Evolutionary conservation across 176 grass and related monocot genomes (phyloP).

Genomic region (Miscanthus lutarioriparius): DNA sequence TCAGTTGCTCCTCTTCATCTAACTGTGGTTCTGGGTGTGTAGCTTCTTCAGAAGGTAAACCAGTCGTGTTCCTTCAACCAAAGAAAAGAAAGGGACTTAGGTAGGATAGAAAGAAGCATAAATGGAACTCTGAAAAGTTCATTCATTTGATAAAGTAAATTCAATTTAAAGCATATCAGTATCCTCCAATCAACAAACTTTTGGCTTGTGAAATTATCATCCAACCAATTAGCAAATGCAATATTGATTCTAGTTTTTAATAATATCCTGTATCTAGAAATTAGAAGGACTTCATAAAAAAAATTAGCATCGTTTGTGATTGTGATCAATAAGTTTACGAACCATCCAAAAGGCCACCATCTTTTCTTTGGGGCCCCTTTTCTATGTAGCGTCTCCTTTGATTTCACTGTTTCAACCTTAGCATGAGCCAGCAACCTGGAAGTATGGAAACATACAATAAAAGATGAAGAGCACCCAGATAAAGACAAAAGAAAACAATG

Average conservation of each 20-base stretch:
- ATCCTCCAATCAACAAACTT: constrained; percentile 10
- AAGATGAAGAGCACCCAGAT: constrained; percentile 1
- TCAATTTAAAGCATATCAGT: not conserved
- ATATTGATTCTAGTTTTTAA: not conserved
- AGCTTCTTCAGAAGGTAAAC: constrained; percentile 50
- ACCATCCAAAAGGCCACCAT: constrained; percentile 97
- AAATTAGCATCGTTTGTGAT: not conserved
- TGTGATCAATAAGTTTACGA: constrained; percentile 26
- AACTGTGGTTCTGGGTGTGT: constrained; percentile 46
- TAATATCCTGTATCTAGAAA: constrained; percentile 1
- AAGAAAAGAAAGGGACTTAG: constrained; percentile 10
- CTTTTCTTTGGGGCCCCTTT: constrained; percentile 71
- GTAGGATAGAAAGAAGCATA: not conserved
- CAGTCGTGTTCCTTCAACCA: constrained; percentile 49
- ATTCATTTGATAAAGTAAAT: not conserved
- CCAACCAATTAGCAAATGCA: constrained; percentile 21
- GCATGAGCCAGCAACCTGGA: constrained; percentile 93
- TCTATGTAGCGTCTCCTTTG: constrained; percentile 64
- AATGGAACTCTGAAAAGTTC: not conserved
- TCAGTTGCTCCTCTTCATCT: constrained; percentile 76
- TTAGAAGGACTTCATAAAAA: constrained; percentile 12
- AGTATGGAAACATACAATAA: constrained; percentile 27
- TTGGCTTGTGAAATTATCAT: not conserved
- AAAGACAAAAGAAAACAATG: constrained; percentile 24
- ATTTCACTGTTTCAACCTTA: constrained; percentile 96